Conservation (phyloP, 2,329 filamentous ascomycete species). For the Thielaviopsis populi region DNA sequence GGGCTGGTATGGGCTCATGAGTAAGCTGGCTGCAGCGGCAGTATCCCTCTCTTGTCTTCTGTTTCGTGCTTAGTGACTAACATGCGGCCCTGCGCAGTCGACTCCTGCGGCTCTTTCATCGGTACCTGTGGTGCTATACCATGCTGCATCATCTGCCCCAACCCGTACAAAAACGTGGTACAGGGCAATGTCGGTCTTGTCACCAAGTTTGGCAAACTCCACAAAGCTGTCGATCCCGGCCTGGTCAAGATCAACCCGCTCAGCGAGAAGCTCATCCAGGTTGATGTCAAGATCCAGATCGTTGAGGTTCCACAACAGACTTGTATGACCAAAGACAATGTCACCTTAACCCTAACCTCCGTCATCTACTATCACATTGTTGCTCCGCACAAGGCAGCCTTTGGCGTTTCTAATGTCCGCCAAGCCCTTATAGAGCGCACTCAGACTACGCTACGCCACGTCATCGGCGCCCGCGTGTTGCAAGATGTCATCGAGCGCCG, state of each 20-base stretch:
- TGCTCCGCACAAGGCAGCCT: constrained; percentile 89
- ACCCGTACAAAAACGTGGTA: constrained; percentile 82
- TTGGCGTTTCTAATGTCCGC: constrained; percentile 86
- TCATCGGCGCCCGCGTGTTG: constrained; percentile 85
- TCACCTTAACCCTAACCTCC: constrained; percentile 80
- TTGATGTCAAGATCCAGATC: constrained; percentile 99
- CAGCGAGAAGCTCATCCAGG: constrained; percentile 73
- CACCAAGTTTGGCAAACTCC: constrained; percentile 89
- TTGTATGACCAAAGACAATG: constrained; percentile 99
- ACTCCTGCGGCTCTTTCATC: constrained; percentile 55
- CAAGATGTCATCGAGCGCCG: constrained; percentile 98
- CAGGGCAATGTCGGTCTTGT: constrained; percentile 93
- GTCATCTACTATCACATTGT: constrained; percentile 99
- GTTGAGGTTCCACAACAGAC: constrained; percentile 91
- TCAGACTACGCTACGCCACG: constrained; percentile 92
- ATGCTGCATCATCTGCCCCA: constrained; percentile 83
- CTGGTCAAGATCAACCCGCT: constrained; percentile 96
- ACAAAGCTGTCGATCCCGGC: constrained; percentile 89
- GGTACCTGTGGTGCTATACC: constrained; percentile 76
- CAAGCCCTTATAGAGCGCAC: constrained; percentile 96
- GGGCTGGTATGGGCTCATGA: constrained; percentile 84
- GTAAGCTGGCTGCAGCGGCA: constrained; percentile 32
- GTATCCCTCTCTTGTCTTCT: neutral
- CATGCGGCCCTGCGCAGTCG: constrained; percentile 35
- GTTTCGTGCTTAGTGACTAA: neutral